Conservation (phyloP, 306 rosid species). For the Vicia villosa region DNA sequence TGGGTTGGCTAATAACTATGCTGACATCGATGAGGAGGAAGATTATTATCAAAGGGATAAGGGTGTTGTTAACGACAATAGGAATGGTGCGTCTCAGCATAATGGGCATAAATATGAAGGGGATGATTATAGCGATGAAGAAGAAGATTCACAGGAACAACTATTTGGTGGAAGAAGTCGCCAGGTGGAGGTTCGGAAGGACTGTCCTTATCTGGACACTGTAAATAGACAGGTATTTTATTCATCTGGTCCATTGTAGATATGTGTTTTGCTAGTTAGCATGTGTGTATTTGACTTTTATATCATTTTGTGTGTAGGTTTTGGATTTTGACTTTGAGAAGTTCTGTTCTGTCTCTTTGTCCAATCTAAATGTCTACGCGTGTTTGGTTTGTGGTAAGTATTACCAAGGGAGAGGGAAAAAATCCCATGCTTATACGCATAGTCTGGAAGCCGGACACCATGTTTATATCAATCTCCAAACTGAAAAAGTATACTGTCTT, state of each 20-base stretch:
- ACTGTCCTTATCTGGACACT: conserved; percentile 94
- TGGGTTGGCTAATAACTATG: conserved; percentile 57
- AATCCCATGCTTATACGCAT: conserved; percentile 97
- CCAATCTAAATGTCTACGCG: conserved; percentile 91
- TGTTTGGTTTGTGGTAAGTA: conserved; percentile 97
- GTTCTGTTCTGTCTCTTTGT: conserved; percentile 89
- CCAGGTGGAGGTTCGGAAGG: conserved; percentile 84
- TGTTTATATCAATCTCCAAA: conserved; percentile 85
- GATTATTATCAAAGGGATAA: conserved; percentile 32
- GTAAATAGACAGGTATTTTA: conserved; percentile 90
- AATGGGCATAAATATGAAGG: conserved; percentile 49
- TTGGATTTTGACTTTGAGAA: conserved; percentile 97
- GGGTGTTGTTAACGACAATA: conserved; percentile 30
- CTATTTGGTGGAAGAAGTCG: conserved; percentile 56
- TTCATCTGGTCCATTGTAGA: conserved; percentile 2
- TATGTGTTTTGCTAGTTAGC: conserved; percentile 1
- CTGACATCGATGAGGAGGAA: conserved; percentile 58
- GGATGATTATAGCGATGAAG: conserved; percentile 57
- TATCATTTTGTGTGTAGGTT: conserved; percentile 56
- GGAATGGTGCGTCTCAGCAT: conserved; percentile 33
- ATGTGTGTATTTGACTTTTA: conserved; percentile 9
- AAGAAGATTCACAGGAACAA: conserved; percentile 51
- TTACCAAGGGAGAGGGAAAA: conserved; percentile 96
- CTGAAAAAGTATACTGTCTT: conserved; percentile 96
- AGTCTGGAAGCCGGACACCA: conserved; percentile 99